These are phyloP conservation scores for Durotheca rogersii DNA, from an alignment of 495 filamentous ascomycete species.

Conservation along the genomic window DNA sequence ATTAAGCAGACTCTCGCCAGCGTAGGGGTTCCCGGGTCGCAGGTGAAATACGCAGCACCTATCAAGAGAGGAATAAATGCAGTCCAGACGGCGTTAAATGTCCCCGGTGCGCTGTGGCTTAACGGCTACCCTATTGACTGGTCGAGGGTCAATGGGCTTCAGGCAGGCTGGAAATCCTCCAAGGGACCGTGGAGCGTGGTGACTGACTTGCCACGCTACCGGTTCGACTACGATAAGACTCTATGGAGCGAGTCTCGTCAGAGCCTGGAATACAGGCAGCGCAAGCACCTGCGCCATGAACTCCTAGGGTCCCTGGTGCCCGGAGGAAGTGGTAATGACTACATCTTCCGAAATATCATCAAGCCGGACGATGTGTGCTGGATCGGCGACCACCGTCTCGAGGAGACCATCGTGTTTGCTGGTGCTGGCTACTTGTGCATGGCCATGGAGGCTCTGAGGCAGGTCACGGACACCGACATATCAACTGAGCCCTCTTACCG, in stretches of 20 bases:
- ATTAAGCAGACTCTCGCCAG: constrained; percentile 44
- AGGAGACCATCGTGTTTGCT: constrained; percentile 49
- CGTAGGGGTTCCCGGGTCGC: background rate
- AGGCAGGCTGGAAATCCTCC: background rate
- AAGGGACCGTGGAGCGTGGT: no score
- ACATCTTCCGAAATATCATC: constrained; percentile 46
- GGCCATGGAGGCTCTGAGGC: constrained; percentile 44
- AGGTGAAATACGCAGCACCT: constrained; percentile 12
- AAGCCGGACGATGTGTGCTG: constrained; percentile 38
- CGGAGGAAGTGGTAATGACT: constrained; percentile 36
- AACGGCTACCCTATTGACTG: constrained; percentile 31
- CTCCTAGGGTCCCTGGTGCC: constrained; percentile 34
- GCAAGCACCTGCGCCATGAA: constrained; percentile 36
- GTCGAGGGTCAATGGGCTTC: background rate
- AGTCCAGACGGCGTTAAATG: constrained; percentile 10
- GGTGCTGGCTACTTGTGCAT: constrained; percentile 49
- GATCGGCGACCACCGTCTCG: constrained; percentile 42
- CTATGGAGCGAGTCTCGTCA: constrained; percentile 41
- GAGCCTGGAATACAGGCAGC: constrained; percentile 38
- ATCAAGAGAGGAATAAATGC: background rate
- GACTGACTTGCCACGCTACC: constrained; percentile 43
- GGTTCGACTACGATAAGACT: constrained; percentile 39
- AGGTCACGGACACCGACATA: no score
- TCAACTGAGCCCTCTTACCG: no score
- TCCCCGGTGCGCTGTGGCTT: constrained; percentile 37